phyloP scores from a whole-genome alignment of 345 rosid species.

The Acer campestre region DNA sequence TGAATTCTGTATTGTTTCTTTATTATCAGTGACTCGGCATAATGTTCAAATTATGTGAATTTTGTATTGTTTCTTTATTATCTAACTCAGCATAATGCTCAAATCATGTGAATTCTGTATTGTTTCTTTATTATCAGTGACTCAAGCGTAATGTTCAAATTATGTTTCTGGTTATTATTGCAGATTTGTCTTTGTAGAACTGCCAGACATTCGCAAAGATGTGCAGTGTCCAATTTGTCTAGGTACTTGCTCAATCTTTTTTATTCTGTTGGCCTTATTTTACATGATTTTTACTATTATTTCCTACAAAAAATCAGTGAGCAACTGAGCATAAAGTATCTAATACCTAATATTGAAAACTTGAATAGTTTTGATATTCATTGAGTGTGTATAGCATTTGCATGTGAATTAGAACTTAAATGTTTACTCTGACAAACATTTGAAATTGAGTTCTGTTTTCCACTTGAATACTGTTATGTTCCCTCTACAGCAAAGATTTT shows the following conservation, averaged over 20 bases:
- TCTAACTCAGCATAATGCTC: not conserved
- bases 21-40: not conserved
- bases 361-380: not conserved
- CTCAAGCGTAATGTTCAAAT: constrained; percentile 1
- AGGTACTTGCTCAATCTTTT: constrained; percentile 45
- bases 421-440: not conserved
- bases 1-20: constrained; percentile 4
- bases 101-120: not conserved
- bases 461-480: not conserved
- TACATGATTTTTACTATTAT: not conserved
- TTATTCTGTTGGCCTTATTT: not conserved
- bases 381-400: not conserved
- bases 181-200: constrained; percentile 70
- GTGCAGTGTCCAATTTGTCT: constrained; percentile 95
- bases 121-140: not conserved
- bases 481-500: not conserved
- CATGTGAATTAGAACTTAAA: not conserved
- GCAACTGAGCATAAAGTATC: not conserved
- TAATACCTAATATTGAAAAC: not conserved
- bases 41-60: not conserved
- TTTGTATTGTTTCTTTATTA: not conserved
- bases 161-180: constrained; percentile 33
- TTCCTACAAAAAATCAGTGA: not conserved
- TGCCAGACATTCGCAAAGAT: constrained; percentile 71
- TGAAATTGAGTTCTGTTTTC: not conserved